Conservation (phyloP, 2,329 filamentous ascomycete species). For the Epichloe gansuensis region DNA sequence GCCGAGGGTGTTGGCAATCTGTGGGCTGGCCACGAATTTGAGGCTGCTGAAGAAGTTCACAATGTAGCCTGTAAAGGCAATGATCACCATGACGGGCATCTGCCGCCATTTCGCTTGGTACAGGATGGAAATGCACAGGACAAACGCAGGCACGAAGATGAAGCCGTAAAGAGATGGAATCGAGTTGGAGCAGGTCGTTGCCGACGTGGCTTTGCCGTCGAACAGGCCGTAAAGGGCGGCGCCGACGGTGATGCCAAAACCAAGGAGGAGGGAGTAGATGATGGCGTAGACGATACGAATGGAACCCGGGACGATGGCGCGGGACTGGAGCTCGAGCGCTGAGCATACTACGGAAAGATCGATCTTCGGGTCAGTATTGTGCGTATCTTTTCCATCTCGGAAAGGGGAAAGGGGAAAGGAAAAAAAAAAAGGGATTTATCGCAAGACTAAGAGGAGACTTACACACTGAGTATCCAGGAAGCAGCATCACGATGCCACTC, state of each 20-base stretch:
- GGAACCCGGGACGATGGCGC: slow-evolving; percentile 55
- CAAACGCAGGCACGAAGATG: slow-evolving; percentile 61
- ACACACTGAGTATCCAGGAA: slow-evolving; percentile 51
- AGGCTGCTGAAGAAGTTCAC: slow-evolving; percentile 61
- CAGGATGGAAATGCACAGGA: slow-evolving; percentile 59
- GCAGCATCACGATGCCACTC: slow-evolving; percentile 50
- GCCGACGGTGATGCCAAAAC: slow-evolving; percentile 59
- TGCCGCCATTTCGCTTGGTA: slow-evolving; percentile 77
- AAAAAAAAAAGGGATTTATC: no score
- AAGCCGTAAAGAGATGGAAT: slow-evolving; percentile 41
- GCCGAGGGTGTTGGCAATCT: slow-evolving; percentile 65
- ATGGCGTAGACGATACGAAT: slow-evolving; percentile 65
- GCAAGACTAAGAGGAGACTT: slow-evolving; percentile 13
- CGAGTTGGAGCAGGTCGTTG: slow-evolving; percentile 28
- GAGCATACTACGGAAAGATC: slow-evolving; percentile 21
- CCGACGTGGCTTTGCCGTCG: slow-evolving; percentile 37
- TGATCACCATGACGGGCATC: slow-evolving; percentile 62
- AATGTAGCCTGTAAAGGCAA: slow-evolving; percentile 60
- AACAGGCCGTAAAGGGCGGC: slow-evolving; percentile 50
- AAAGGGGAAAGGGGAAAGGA: not conserved
- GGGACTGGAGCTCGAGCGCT: slow-evolving; percentile 53
- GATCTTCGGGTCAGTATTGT: not conserved
- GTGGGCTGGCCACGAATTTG: slow-evolving; percentile 54
- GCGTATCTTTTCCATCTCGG: not conserved
- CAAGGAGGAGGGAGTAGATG: slow-evolving; percentile 59